phyloP scores from a whole-genome alignment of 495 filamentous ascomycete genomes.

The Penicillium desertorum region DNA sequence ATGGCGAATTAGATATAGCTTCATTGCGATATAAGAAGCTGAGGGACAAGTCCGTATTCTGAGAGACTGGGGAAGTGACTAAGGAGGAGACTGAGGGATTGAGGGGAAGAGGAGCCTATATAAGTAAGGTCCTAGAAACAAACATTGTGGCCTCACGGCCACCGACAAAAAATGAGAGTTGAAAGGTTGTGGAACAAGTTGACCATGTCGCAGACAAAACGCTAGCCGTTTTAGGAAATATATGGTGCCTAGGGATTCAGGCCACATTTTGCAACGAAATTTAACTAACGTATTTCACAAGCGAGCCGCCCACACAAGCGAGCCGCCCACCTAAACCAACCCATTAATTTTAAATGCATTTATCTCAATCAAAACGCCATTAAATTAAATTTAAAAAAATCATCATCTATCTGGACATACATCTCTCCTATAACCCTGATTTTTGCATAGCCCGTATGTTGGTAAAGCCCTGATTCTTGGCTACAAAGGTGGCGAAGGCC shows the following conservation, averaged over 20 bases:
- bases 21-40: constrained; percentile 47
- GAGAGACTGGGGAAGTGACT: not conserved
- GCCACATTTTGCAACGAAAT: too few species aligned
- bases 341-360: too few species aligned
- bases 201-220: not conserved
- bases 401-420: too few species aligned
- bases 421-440: too few species aligned
- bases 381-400: too few species aligned
- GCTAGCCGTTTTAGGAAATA: constrained; percentile 6
- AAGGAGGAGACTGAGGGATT: not conserved
- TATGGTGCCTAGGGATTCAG: not conserved
- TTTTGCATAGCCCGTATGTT: too few species aligned
- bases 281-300: too few species aligned
- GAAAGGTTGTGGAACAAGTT: not conserved
- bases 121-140: not conserved
- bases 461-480: too few species aligned
- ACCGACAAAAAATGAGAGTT: not conserved
- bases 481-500: too few species aligned
- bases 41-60: not conserved
- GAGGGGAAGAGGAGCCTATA: not conserved
- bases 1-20: constrained; percentile 77
- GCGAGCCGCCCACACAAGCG: too few species aligned
- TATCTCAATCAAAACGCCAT: too few species aligned
- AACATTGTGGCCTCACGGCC: not conserved
- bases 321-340: too few species aligned